Evolutionary conservation across 108 stramenopile genomes (phyloP), one percentile per base, ranked within the genome.

Genomic region (Bacterosira constricta): DNA sequence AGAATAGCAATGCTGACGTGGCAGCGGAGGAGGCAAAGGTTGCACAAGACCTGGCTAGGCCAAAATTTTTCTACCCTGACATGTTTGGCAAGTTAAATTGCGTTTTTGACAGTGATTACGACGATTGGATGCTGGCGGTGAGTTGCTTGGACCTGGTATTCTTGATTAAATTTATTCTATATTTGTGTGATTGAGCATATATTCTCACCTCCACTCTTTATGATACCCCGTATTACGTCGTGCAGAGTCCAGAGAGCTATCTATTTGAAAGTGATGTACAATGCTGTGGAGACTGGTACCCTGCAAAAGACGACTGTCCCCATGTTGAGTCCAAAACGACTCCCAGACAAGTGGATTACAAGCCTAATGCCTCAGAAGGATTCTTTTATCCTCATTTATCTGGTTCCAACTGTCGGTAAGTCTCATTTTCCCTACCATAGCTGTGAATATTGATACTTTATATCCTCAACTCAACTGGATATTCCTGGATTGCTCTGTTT

Each of bases 331-430:
- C 32, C 27, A 12, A 56, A 25, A 17, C 34, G 55, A 56, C 55
- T 31, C 55, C 55, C 10, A 56, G 26, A 25, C 55, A 56, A 35
- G 27, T 27, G 18, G 55, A 56, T n/a, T 23, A 42, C 41, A 42
- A 42, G 41, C 41, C 41, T 10, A 13, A 42, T 42, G 12, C 26
- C 6, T 7, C 55, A 9, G 55, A 56, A 35, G 55, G 25, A 31
- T 56, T 34, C 55, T 56, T 27, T 9, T 56, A 56, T 35, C 55
- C 55, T 5, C 26, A 56, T 7, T 56, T 56, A 0, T 23, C 23
- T 20, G 55, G 32, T n/a, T 56, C 55, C 18, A 56, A 56, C 27
- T 56, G 55, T 15, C 55, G 55, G 46, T 47, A 23, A 47, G 46
- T 47, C 5, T 47, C 46, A 17, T 47, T 47, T 5, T 5, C n/a